Base-by-base conservation (phyloP, 129 eudicot genomes). In the Glebionis coronaria region DNA sequence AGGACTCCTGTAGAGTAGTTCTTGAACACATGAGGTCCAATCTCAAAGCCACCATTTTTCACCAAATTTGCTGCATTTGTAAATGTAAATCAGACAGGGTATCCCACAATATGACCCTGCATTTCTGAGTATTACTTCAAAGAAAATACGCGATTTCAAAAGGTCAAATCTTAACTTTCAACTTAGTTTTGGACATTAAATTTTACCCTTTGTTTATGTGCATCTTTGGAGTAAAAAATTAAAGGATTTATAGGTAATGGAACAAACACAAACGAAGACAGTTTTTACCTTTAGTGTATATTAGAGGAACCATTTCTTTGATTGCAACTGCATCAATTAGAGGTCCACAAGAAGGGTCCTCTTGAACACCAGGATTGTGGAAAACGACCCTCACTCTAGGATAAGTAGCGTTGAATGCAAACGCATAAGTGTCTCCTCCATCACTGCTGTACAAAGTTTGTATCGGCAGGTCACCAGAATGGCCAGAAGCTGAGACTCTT, bases 391-490 rank as follows among this genome's bases (percentile, higher is more conserved):
- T 81, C 62, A 79, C 90, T 50, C 75, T 54, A 23, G 15, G 28
- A 20, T 80, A 76, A 59, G 52, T 71, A 9, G 95, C 85, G 69
- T 29, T 29, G 35, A 87, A 87, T 25, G 88, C 78, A 72, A 82
- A 87, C 9, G 90, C 95, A 47, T 87, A 87, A 35, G 95, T 84
- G 14, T 87, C 95, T 13, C 95, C 95, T 13, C 95, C 95, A 44
- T 87, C 83, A 7, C 61, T 73, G 67, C 88, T 84, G 61, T 73
- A 87, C 80, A 87, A 49, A 9, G 95, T 87, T 60, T 84, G 87
- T 29, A 87, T 84, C 13, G 90, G 90, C 1, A 87, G 84, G 52
- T 84, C 84, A 62, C 82, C 70, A 0, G 85, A 80, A 49, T 29
- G 45, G 10, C 82, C 83, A 19, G 83, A 68, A 23, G 77, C 83